Evolutionary conservation across 805 yeast genomes (phyloP), one percentile per base, ranked within the genome.

Genomic region (Metschnikowia cubensis): DNA sequence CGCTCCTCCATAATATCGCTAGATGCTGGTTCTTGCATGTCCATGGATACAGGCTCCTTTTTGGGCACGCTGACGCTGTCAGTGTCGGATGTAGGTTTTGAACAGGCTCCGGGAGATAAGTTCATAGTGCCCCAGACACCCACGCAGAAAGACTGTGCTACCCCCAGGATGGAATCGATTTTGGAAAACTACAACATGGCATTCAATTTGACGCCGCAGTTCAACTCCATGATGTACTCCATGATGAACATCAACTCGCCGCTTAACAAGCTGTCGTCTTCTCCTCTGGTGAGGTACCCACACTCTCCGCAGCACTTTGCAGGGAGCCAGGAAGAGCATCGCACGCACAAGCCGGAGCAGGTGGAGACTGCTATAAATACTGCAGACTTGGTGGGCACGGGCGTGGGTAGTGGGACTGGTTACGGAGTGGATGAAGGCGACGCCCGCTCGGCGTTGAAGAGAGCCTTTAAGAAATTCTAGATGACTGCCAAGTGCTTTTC

Each of bases 181-280:
- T n/a, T 40, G 41, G 48, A 47, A 31, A 44, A 35, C 17, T 18
- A 29, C 37, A 41, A 36, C 36, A 53, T 65, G 51, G 54, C 62
- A 1, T 68, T 62, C 57, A 70, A 67, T 55, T 62, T 70, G 49
- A 71, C 75, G 14, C 75, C 76, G 6, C 74, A 68, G 51, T 68
- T 71, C 62, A 70, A 69, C 57, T 59, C 72, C 13, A 61, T 71
- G 64, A 71, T 71, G 73, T 64, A 69, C 54, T 62, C 70, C 22
- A 62, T 67, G 60, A 64, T 67, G 66, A 63, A 52, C 50, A 48
- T 64, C 52, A 65, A 64, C 52, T 65, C 71, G 14, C 75, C 74
- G 4, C 69, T 69, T 20, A 61, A 65, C 57, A 62, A 65, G 63
- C 60, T 52, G 46, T 42, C 61, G 42, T 64, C 60, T 49, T 63